Conservation (phyloP, 2,329 filamentous ascomycete species). For the Neonectria hederae region DNA sequence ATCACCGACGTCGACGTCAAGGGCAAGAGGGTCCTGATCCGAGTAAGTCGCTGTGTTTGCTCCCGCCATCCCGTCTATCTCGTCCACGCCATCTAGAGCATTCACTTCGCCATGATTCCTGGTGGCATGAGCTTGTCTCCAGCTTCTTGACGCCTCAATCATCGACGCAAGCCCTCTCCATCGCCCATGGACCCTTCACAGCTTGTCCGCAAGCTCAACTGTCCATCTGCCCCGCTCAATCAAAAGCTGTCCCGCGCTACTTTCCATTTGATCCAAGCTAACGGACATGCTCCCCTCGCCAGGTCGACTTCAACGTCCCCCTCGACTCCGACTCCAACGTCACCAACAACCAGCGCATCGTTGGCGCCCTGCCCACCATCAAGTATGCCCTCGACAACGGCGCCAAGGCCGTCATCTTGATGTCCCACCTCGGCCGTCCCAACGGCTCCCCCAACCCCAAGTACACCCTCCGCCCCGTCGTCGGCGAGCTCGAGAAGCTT, state of each 20-base stretch:
- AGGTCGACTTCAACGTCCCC: constrained; percentile 99
- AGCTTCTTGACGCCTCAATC: background rate
- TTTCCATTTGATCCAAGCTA: constrained; percentile 15
- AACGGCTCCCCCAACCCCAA: constrained; percentile 90
- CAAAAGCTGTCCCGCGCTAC: background rate
- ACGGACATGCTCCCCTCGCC: constrained; percentile 27
- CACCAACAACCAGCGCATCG: constrained; percentile 98
- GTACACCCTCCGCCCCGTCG: constrained; percentile 94
- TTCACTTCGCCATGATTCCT: background rate
- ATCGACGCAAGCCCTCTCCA: background rate
- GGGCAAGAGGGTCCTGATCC: constrained; percentile 97
- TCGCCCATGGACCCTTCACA: background rate
- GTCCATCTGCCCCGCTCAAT: background rate
- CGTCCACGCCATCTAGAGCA: constrained; percentile 11
- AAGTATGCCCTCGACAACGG: constrained; percentile 91
- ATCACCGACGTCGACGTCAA: constrained; percentile 97
- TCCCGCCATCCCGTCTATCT: constrained; percentile 42
- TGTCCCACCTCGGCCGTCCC: constrained; percentile 98
- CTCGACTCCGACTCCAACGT: constrained; percentile 92
- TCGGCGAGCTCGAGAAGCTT: constrained; percentile 90
- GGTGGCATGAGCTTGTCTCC: background rate
- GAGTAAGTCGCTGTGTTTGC: constrained; percentile 68
- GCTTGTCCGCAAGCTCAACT: background rate
- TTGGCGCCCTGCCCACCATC: constrained; percentile 93
- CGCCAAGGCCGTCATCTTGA: constrained; percentile 92